Evolutionary conservation across 257 asterid species (phyloP), one percentile per base, ranked within the genome.

Genomic region (Salvia splendens): DNA sequence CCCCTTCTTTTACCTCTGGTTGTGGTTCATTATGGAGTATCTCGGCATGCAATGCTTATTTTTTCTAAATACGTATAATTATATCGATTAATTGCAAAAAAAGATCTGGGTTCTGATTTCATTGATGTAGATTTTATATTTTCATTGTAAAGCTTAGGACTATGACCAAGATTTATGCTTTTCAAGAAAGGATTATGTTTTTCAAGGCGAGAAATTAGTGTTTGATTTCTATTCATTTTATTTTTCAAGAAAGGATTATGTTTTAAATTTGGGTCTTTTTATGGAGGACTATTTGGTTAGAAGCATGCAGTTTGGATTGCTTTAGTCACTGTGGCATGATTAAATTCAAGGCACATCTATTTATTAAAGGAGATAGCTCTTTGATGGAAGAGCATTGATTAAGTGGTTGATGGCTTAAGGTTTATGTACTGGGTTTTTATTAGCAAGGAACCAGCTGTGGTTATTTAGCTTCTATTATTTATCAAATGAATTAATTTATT

Each of bases 391-490:
- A 28, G 12, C 60, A 33, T 54, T 12, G 3, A 9, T 64, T 53
- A 16, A 43, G 30, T 54, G 48, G 53, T 64, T 64, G 15, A 12
- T 48, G 63, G 59, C 12, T 16, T 65, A 16, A 40, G 41, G 52
- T 17, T 16, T 48, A 42, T 56, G 24, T 28, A 62, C 33, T 64
- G 72, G n/a, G 54, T 32, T 47, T 70, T 60, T 20, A 14, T 32
- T 54, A 20, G 64, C 58, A 36, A 11, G 42, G 11, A 42, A 4
- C 24, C 10, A n/a, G 41, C 33, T 28, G 11, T 47, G 55, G 16
- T 69, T 40, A 15, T 35, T 52, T 52, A 51, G 72, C 55, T 76
- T 53, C 3, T 50, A 2, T 4, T 32, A 47, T 45, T 65, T 50
- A 38, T 30, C 33, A 8, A 46, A 20, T 24, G 24, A 41, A 53